phyloP scores from a whole-genome alignment of 306 rosid genomes.

The Ziziphus jujuba region DNA sequence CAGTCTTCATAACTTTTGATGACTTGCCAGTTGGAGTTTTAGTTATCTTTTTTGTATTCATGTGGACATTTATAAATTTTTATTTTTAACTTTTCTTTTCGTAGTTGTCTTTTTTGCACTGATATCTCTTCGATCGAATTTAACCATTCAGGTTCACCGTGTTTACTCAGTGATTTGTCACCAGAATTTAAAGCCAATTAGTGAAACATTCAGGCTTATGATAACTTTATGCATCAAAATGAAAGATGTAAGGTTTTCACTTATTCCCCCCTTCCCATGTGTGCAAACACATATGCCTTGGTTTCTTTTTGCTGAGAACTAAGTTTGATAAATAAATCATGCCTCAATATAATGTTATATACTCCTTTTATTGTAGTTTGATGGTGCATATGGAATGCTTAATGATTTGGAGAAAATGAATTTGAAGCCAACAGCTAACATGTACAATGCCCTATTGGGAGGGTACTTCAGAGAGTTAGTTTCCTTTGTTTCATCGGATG shows the following conservation, averaged over 20 bases:
- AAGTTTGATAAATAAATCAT: constrained; percentile 16
- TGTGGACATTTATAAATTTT: background rate
- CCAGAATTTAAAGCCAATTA: constrained; percentile 41
- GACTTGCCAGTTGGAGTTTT: background rate
- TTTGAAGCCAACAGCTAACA: constrained; percentile 43
- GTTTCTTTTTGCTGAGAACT: constrained; percentile 18
- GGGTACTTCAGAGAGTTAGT: too few relatives aligned
- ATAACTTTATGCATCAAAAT: constrained; percentile 55
- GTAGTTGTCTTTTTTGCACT: constrained; percentile 6
- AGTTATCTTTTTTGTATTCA: background rate
- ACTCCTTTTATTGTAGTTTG: constrained; percentile 53
- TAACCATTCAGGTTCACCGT: constrained; percentile 54
- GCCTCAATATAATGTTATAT: constrained; percentile 11
- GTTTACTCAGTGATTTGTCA: constrained; percentile 53
- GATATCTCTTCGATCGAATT: constrained; percentile 4
- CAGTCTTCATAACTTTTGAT: background rate
- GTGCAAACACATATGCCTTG: constrained; percentile 14
- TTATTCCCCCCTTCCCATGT: background rate
- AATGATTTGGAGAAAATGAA: constrained; percentile 48
- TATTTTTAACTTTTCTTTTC: background rate
- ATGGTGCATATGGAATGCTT: constrained; percentile 62
- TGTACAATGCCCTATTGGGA: constrained; percentile 86
- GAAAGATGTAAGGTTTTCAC: constrained; percentile 70
- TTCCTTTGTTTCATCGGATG: too few relatives aligned
- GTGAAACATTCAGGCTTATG: constrained; percentile 68